Percentiles rank a stretch among this genome's conserved stretches.
Evolutionary conservation across 108 stramenopile species (phyloP).

Genomic region (Epithemia pelagica): DNA sequence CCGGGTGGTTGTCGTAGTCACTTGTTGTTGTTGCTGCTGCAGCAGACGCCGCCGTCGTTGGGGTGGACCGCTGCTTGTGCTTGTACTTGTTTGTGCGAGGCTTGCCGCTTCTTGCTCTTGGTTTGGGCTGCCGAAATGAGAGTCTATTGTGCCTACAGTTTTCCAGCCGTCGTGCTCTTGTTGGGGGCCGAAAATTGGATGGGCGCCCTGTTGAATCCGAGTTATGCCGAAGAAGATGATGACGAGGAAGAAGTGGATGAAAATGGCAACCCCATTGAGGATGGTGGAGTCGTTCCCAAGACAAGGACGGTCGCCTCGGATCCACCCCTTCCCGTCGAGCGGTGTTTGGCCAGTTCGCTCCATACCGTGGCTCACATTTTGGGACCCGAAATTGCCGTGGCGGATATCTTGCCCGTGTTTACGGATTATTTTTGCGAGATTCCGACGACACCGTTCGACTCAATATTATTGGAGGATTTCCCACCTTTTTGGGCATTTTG

Average conservation of each 20-base stretch:
- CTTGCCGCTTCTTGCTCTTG: too few species aligned
- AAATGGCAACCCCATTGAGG: too few species aligned
- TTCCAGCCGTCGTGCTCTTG: conserved; percentile 90
- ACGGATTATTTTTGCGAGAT: conserved; percentile 81
- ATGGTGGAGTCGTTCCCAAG: neutral
- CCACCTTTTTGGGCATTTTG: conserved; percentile 63
- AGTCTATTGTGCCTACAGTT: conserved; percentile 92
- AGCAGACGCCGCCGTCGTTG: too few species aligned
- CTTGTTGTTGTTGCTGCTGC: too few species aligned
- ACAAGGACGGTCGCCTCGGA: conserved; percentile 8
- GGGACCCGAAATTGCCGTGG: conserved; percentile 43
- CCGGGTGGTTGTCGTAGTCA: too few species aligned
- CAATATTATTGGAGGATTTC: conserved; percentile 81
- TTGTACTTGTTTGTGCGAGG: too few species aligned
- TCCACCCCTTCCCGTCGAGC: conserved; percentile 72
- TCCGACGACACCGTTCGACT: conserved; percentile 90
- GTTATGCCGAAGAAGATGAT: conserved; percentile 18
- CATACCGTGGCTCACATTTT: conserved; percentile 89
- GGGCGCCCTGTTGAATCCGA: conserved; percentile 61
- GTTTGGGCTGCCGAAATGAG: conserved; percentile 94
- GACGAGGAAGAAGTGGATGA: conserved; percentile 17
- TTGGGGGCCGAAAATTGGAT: conserved; percentile 78
- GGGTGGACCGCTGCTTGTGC: too few species aligned
- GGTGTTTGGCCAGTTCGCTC: conserved; percentile 88
- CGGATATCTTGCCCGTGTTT: conserved; percentile 78